Evolutionary conservation across 208 protist genomes (phyloP), one percentile per base, ranked within the genome.

Genomic region (Acanthamoeba rhysodes): DNA sequence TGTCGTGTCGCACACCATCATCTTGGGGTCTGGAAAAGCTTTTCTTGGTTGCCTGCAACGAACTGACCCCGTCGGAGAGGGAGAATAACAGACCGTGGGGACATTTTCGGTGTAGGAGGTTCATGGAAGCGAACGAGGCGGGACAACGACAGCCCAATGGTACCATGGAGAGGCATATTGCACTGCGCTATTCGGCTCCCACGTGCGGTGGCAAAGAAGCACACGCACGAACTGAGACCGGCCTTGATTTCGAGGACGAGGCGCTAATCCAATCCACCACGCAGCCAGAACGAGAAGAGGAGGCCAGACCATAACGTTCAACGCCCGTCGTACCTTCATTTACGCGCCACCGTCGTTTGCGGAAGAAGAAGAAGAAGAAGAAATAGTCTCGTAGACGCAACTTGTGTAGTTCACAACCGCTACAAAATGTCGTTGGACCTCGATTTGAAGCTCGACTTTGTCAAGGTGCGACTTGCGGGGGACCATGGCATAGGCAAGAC

Each of bases 391-490:
- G 57, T 62, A 27, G 10, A 16, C 48, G 48, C 48, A 14, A 16
- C 12, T 53, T 53, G 48, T n/a, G n/a, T 5, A 45, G 5, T 45
- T 45, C 4, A 64, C 14, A 66, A 10, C 59, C 59, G 24, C 57
- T 24, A 68, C 62, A 68, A 18, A 68, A 68, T 68, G 62, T 68
- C 41, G 76, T 12, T 55, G 41, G 32, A 84, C 22, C 45, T 84
- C 34, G 76, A 84, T n/a, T 84, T 84, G 45, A 84, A 84, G 45
- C 76, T 84, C 4, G 76, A 84, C 29, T 84, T 84, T 22, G 76
- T 84, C 3, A 84, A 84, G 41, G 76, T 84, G 45, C 8, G 76
- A 8, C 76, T 84, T 29, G 76, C 76, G 4, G 76, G 76, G 37
- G 76, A 84, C 76, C 76, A 84, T 37, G 45, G 45, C 41, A 53